These are phyloP conservation scores for Dactylellina leptospora DNA, from an alignment of 2,329 filamentous ascomycete genomes.

Conservation along the genomic window DNA sequence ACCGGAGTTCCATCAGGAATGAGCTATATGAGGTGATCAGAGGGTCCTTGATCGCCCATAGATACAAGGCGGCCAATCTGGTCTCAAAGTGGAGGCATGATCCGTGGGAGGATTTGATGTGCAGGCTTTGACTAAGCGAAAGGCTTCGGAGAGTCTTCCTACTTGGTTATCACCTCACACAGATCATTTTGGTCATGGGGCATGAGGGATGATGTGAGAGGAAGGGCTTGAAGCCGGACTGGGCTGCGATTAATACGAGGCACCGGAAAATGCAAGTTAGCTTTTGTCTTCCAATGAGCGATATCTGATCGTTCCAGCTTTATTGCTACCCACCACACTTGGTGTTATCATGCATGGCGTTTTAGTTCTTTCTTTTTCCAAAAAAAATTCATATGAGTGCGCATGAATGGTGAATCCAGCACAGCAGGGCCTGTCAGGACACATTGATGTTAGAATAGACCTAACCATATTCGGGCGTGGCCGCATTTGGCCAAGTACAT, in stretches of 20 bases:
- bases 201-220: constrained; percentile 1
- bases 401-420: constrained; percentile 19
- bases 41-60: no score
- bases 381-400: constrained; percentile 5
- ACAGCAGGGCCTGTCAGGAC: constrained; percentile 18
- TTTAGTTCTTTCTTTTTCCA: constrained; percentile 1
- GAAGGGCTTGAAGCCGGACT: no score
- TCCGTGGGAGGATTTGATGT: no score
- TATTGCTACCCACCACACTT: background rate
- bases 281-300: background rate
- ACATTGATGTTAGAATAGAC: constrained; percentile 15
- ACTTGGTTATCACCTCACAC: constrained; percentile 1
- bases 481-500: constrained; percentile 47
- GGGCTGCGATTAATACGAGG: constrained; percentile 18
- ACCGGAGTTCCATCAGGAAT: no score
- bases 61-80: no score
- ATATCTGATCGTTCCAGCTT: background rate
- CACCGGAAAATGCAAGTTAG: background rate
- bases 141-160: constrained; percentile 11
- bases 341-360: constrained; percentile 18
- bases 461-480: constrained; percentile 24
- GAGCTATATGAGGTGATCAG: no score
- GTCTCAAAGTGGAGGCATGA: no score
- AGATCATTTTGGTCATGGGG: background rate
- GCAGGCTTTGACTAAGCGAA: constrained; percentile 20